phyloP scores from a whole-genome alignment of 2,329 filamentous ascomycete species.

The Calonectria pteridis region DNA sequence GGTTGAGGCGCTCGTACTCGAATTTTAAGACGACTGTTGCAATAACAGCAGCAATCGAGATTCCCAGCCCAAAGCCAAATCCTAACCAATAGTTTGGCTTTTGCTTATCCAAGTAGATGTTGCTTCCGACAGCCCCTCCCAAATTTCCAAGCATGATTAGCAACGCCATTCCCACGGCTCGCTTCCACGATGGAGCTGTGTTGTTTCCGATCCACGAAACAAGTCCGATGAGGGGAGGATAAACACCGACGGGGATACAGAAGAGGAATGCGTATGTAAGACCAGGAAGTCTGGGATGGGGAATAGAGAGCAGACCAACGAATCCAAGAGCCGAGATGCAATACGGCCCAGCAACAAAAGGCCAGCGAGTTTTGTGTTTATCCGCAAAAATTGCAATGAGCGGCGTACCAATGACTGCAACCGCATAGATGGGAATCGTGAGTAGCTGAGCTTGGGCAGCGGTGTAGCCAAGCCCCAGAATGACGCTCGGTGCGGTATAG shows the following conservation, averaged over 20 bases:
- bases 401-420: neutral
- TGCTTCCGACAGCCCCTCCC: constrained; percentile 14
- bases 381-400: neutral
- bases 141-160: constrained; percentile 14
- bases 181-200: constrained; percentile 6
- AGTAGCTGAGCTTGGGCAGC: constrained; percentile 18
- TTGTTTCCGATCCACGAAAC: constrained; percentile 22
- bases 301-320: constrained; percentile 2
- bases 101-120: constrained; percentile 21
- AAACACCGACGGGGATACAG: constrained; percentile 1
- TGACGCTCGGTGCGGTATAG: constrained; percentile 18
- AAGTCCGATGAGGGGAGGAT: constrained; percentile 7
- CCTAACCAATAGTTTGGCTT: neutral
- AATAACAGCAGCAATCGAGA: neutral
- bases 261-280: constrained; percentile 23
- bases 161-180: constrained; percentile 12
- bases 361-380: neutral
- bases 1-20: neutral
- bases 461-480: constrained; percentile 6
- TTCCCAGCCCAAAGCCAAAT: neutral
- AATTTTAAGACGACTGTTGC: neutral
- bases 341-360: constrained; percentile 13
- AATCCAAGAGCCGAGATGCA: constrained; percentile 1
- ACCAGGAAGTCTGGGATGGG: constrained; percentile 11
- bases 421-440: constrained; percentile 15